phyloP scores from a whole-genome alignment of 495 filamentous ascomycete species.

The Xylaria bambusicola region DNA sequence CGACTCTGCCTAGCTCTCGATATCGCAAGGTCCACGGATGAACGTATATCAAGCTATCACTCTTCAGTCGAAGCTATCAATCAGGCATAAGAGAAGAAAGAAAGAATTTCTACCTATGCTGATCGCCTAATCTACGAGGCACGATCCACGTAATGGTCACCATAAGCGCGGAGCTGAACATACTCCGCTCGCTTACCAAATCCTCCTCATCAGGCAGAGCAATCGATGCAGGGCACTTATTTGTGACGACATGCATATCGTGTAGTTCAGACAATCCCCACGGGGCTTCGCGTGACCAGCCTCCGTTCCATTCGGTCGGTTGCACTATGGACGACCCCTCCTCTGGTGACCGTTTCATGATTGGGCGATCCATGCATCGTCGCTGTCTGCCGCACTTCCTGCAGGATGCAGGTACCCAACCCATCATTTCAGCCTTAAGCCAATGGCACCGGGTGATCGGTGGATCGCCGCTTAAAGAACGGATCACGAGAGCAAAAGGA shows the following conservation, averaged over 20 bases:
- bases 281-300: conserved; percentile 4
- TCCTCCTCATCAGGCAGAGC: too few relatives aligned
- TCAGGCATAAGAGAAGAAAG: too few relatives aligned
- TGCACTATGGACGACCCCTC: conserved; percentile 3
- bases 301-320: neutral
- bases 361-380: conserved; percentile 5
- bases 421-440: neutral
- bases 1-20: too few relatives aligned
- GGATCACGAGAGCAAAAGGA: conserved; percentile 3
- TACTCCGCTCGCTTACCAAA: neutral
- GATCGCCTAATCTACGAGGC: neutral
- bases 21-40: too few relatives aligned
- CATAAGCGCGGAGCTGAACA: neutral
- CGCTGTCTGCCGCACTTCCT: neutral
- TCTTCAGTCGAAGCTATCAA: too few relatives aligned
- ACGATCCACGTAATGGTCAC: neutral
- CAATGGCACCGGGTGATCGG: neutral
- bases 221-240: neutral
- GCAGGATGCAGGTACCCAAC: conserved; percentile 15
- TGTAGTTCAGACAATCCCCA: neutral
- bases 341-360: neutral
- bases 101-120: too few relatives aligned
- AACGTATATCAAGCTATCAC: too few relatives aligned
- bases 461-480: neutral
- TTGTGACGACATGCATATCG: neutral